These are phyloP conservation scores for Yueomyces sp. DNA, from an alignment of 805 yeast genomes.

Conservation along the genomic window DNA sequence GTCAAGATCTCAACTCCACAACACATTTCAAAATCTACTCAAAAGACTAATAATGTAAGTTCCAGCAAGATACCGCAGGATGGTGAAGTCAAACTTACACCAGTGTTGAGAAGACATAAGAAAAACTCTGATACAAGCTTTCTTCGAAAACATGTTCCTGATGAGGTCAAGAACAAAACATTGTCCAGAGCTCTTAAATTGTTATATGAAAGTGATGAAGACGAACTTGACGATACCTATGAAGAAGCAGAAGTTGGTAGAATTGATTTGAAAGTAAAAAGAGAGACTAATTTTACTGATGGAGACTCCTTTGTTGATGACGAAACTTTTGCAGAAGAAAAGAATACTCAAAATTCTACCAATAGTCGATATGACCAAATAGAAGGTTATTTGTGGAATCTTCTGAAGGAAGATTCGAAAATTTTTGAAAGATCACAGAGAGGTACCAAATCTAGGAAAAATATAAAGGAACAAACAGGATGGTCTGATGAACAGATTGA, in stretches of 20 bases:
- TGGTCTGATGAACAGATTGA: conserved; percentile 91
- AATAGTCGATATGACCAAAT: conserved; percentile 27
- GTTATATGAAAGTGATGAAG: conserved; percentile 66
- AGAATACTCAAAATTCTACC: conserved; percentile 6
- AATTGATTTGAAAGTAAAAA: conserved; percentile 8
- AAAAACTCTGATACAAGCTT: conserved; percentile 6
- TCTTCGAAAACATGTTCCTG: conserved; percentile 23
- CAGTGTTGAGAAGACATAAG: conserved; percentile 1
- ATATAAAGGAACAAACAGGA: conserved; percentile 35
- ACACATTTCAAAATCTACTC: not conserved
- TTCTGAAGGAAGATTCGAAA: conserved; percentile 37
- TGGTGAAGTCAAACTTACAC: conserved; percentile 2
- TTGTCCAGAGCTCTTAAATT: conserved; percentile 46
- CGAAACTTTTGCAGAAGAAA: conserved; percentile 1
- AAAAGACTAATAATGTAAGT: not conserved
- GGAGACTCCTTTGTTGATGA: conserved; percentile 1
- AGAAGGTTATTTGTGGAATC: conserved; percentile 45
- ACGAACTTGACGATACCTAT: conserved; percentile 73
- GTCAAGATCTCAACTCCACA: conserved; percentile 3
- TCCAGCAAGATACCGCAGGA: not conserved
- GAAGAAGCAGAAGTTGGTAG: conserved; percentile 32
- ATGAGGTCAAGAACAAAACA: conserved; percentile 42
- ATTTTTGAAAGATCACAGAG: conserved; percentile 38
- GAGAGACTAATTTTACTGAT: conserved; percentile 6
- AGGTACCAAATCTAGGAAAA: conserved; percentile 36